Percentiles rank a stretch among this genome's conserved stretches.
Conservation (phyloP, 306 rosid species). For the Medicago ruthenica region DNA sequence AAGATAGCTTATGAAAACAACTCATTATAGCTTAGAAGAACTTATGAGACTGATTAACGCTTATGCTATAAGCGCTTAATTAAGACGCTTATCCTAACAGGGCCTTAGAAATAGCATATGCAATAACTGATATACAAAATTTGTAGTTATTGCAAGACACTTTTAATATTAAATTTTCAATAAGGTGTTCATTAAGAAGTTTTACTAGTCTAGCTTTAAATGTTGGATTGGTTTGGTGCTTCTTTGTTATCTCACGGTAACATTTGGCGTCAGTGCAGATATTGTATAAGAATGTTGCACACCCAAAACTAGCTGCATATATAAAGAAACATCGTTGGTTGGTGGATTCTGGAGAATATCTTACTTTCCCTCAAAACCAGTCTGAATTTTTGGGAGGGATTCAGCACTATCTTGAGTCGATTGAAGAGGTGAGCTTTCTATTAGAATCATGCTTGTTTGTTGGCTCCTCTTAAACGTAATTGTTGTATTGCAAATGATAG, state of each 20-base stretch:
- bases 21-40: too few relatives aligned
- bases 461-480: conserved; percentile 26
- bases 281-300: conserved; percentile 86
- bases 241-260: conserved; percentile 45
- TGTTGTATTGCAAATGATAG: not conserved
- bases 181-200: not conserved
- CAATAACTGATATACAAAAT: not conserved
- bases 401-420: conserved; percentile 89
- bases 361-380: conserved; percentile 82
- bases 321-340: conserved; percentile 79
- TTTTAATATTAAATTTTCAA: not conserved
- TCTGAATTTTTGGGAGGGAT: conserved; percentile 83
- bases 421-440: conserved; percentile 78
- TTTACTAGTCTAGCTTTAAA: not conserved
- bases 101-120: not conserved
- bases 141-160: not conserved
- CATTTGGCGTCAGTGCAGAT: conserved; percentile 67
- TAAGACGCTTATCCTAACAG: not conserved
- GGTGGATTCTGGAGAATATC: conserved; percentile 73
- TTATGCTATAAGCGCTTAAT: not conserved
- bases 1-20: not conserved
- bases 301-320: conserved; percentile 84
- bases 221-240: conserved; percentile 18
- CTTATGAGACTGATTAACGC: too few relatives aligned
- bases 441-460: conserved; percentile 25